phyloP scores from a whole-genome alignment of 2,329 filamentous ascomycete genomes.

The Beauveria caledonica region DNA sequence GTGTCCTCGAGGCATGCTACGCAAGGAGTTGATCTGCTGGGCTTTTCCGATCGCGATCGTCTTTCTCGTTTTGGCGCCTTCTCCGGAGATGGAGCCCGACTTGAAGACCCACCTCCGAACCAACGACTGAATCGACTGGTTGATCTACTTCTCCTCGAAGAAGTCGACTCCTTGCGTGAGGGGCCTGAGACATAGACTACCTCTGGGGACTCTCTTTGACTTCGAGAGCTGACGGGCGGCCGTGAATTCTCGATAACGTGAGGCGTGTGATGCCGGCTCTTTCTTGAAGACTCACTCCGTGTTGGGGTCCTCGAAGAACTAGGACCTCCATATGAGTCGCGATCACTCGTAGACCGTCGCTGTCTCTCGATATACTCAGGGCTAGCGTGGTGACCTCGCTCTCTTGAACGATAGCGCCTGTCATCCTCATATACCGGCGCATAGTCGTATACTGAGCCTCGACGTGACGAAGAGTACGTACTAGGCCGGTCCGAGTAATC shows the following conservation, averaged over 20 bases:
- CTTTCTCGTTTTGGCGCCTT: slow-evolving; percentile 12
- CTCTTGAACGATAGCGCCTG: neutral
- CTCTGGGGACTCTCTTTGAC: neutral
- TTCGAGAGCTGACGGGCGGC: slow-evolving; percentile 25
- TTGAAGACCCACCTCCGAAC: slow-evolving; percentile 19
- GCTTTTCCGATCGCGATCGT: slow-evolving; percentile 8
- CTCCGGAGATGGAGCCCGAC: slow-evolving; percentile 20
- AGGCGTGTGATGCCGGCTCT: slow-evolving; percentile 18
- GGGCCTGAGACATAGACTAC: neutral
- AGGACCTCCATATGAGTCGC: slow-evolving; percentile 19
- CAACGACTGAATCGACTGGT: slow-evolving; percentile 21
- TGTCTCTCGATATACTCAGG: slow-evolving; percentile 19
- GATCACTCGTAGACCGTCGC: slow-evolving; percentile 21
- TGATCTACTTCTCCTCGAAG: slow-evolving; percentile 15
- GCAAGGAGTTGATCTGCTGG: slow-evolving; percentile 49
- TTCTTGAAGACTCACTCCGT: slow-evolving; percentile 22
- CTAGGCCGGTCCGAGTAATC: neutral
- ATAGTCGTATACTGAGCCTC: slow-evolving; percentile 7
- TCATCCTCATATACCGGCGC: neutral
- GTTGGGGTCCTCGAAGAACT: slow-evolving; percentile 22
- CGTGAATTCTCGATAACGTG: slow-evolving; percentile 27
- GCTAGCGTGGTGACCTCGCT: neutral
- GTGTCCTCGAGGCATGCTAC: slow-evolving; percentile 65
- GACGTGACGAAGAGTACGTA: slow-evolving; percentile 1
- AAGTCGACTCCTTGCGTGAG: slow-evolving; percentile 6